Evolutionary conservation across 176 grass and related monocot species (phyloP).

Genomic region (Juncus inflexus): DNA sequence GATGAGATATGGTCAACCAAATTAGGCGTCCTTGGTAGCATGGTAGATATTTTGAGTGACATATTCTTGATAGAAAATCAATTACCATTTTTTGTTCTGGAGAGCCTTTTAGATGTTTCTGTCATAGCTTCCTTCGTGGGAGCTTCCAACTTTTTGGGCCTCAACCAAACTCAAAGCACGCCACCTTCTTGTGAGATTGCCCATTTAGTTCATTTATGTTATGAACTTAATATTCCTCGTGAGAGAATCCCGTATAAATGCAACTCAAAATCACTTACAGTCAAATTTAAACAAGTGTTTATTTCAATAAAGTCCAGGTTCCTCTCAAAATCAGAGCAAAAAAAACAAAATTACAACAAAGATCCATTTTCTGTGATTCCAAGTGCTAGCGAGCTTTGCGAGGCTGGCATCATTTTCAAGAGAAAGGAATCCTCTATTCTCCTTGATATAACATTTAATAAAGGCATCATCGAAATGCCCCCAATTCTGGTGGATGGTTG

Average conservation of each 20-base stretch:
- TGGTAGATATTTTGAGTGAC: not conserved
- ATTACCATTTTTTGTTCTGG: conserved; percentile 15
- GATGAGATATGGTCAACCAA: too few relatives aligned
- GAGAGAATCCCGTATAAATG: conserved; percentile 4
- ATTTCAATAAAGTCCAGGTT: conserved; percentile 10
- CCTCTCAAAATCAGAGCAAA: not conserved
- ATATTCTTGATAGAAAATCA: conserved; percentile 22
- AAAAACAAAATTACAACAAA: not conserved
- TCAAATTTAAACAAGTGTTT: not conserved
- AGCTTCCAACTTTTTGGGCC: not conserved
- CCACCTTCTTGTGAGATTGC: not conserved
- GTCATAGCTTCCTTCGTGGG: not conserved
- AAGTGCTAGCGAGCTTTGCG: too few relatives aligned
- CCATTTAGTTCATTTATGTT: conserved; percentile 12
- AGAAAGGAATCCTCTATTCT: not conserved
- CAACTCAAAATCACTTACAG: not conserved
- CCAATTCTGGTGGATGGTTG: not conserved
- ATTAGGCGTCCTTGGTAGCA: too few relatives aligned
- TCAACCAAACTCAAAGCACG: not conserved
- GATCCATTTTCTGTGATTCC: not conserved
- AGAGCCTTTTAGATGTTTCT: not conserved
- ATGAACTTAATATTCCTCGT: not conserved
- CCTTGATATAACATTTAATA: conserved; percentile 16
- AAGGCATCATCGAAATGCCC: conserved; percentile 9
- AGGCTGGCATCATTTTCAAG: too few relatives aligned